Conservation (phyloP, 768 basidiomycete species). For the Panellus pusillus region DNA sequence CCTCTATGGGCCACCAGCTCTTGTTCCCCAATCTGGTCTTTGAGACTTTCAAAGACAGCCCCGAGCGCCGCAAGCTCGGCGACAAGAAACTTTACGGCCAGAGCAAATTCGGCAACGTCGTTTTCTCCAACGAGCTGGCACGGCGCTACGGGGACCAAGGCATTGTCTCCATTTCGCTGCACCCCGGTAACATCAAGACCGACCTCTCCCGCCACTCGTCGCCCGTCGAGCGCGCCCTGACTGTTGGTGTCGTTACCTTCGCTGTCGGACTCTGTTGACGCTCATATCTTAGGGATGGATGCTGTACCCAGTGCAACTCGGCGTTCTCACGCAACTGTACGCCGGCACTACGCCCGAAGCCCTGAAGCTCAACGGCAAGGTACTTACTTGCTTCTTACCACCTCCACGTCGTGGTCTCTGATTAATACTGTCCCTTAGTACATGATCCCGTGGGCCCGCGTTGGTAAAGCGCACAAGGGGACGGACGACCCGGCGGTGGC, state of each 20-base stretch:
- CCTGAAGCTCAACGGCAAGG: constrained; percentile 39
- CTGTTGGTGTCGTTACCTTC: constrained; percentile 11
- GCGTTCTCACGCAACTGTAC: constrained; percentile 46
- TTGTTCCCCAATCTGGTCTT: constrained; percentile 33
- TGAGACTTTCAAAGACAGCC: constrained; percentile 39
- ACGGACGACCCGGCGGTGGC: constrained; percentile 26
- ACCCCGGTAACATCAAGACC: constrained; percentile 43
- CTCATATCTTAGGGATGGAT: constrained; percentile 21
- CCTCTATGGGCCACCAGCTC: constrained; percentile 39
- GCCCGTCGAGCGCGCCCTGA: constrained; percentile 6
- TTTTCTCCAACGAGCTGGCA: constrained; percentile 46
- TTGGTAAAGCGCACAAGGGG: constrained; percentile 25
- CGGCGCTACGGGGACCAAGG: constrained; percentile 45
- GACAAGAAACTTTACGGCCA: constrained; percentile 29
- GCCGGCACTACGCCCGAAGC: constrained; percentile 42
- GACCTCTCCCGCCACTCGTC: constrained; percentile 30
- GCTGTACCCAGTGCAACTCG: constrained; percentile 32
- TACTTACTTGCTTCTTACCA: constrained; percentile 21
- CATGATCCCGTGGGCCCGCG: constrained; percentile 34
- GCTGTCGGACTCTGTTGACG: neutral
- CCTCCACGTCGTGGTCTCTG: neutral
- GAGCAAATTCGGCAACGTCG: constrained; percentile 49
- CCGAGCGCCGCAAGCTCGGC: constrained; percentile 25
- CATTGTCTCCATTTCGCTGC: constrained; percentile 45
- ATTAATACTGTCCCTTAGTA: constrained; percentile 19